A percentile compares a stretch with the other conserved stretches of the same genome.
These are phyloP conservation scores for Stentor coeruleus DNA, from an alignment of 73 alveolate species.

Conservation along the genomic window DNA sequence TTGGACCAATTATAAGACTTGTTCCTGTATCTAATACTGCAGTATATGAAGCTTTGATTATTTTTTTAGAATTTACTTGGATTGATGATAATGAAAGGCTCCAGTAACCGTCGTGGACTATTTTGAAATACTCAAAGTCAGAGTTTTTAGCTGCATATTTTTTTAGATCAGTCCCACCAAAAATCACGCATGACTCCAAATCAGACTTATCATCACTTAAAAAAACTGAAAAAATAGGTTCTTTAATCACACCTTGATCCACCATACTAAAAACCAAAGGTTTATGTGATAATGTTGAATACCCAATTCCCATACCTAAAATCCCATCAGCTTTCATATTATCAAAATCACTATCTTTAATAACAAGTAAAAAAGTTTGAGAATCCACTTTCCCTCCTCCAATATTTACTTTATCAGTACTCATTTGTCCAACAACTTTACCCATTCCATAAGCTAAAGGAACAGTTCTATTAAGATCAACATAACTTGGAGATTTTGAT, in stretches of 20 bases:
- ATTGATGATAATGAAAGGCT: constrained; percentile 1
- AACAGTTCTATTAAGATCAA: neutral
- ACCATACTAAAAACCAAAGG: neutral
- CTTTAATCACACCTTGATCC: neutral
- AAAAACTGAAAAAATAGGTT: constrained; percentile 6
- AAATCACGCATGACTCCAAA: neutral
- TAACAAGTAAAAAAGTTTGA: constrained; percentile 5
- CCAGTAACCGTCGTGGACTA: constrained; percentile 1
- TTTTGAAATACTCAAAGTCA: neutral
- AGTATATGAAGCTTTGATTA: neutral
- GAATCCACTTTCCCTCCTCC: neutral
- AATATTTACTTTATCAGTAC: constrained; percentile 3
- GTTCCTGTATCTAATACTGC: constrained; percentile 30
- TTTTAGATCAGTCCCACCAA: constrained; percentile 6
- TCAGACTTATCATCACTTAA: neutral
- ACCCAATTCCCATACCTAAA: constrained; percentile 24
- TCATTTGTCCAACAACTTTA: neutral
- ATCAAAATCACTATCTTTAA: constrained; percentile 3
- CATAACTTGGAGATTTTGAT: neutral
- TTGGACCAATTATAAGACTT: constrained; percentile 12
- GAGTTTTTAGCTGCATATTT: neutral
- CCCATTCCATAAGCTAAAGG: constrained; percentile 6
- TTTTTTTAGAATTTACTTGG: neutral
- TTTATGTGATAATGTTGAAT: too few species aligned
- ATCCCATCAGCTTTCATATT: constrained; percentile 27